These are phyloP conservation scores for Apiospora hydei DNA, from an alignment of 2,329 filamentous ascomycete species.

Conservation along the genomic window DNA sequence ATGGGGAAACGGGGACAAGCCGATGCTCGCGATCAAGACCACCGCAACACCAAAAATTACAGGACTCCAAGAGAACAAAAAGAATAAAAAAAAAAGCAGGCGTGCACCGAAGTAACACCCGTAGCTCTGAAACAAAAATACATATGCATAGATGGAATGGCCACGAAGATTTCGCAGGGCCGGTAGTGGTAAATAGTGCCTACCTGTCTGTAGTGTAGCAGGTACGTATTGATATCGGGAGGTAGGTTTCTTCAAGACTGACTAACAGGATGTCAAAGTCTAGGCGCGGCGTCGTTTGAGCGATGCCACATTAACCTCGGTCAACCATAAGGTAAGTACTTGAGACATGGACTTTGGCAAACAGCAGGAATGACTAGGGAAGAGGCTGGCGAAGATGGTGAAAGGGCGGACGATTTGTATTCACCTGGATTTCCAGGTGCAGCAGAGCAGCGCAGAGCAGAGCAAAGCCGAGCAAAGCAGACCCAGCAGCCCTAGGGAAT, in stretches of 20 bases:
- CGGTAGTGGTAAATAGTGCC: not conserved
- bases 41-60: not conserved
- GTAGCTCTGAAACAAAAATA: not conserved
- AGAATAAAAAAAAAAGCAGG: not conserved
- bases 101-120: not conserved
- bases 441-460: not conserved
- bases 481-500: not conserved
- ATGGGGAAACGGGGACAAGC: conserved; percentile 9
- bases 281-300: not conserved
- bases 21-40: not conserved
- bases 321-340: not conserved
- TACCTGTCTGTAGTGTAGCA: not conserved
- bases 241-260: not conserved
- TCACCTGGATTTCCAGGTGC: not conserved
- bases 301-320: not conserved
- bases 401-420: not conserved
- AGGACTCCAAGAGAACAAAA: not conserved
- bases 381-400: not conserved
- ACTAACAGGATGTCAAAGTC: not conserved
- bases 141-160: no score
- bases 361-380: not conserved
- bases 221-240: conserved; percentile 3
- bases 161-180: not conserved
- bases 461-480: not conserved
- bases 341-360: not conserved